Base-by-base conservation (phyloP, 1,284 basidiomycete genomes). In the Microbotryum silenes-acaulis region DNA sequence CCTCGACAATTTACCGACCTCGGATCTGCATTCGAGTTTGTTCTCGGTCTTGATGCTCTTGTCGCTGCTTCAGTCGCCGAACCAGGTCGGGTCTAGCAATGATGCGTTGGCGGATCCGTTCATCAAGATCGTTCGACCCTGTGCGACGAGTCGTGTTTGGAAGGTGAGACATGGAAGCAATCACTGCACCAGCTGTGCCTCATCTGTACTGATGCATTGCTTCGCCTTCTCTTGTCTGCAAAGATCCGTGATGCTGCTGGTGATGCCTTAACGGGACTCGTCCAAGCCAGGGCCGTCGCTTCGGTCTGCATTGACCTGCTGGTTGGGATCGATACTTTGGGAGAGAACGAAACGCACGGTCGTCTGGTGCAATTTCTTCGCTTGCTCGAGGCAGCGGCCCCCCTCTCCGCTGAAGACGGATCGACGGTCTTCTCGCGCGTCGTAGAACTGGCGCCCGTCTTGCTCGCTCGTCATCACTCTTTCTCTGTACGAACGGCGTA, bases 21-120 rank as follows among this genome's bases (percentile, higher is more conserved):
- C 63, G 6, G 63, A 62, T 37, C 55, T 69, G 14, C 56, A 59
- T 62, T 61, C 53, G 23, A 61, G 65, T 7, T 60, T 69, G 8
- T 69, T 69, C 55, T 60, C 67, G 3, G 62, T 69, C 46, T 56
- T 69, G 46, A 66, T 69, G 65, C 67, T 69, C 14, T 44, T 69
- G 23, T 66, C 65, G 20, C 62, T 69, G 1, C 59, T 66, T 0
- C 67, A 67, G 18, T 63, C 67, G 20, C 60, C 62, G 7, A 62
- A 66, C 18, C 59, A 59, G 5, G 56, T 61, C 14, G 21, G 16
- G 3, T 16, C 37, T 2, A 16, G 50, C 18, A 21, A 27, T 31
- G 14, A 44, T 2, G 56, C 65, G 2, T 29, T 51, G 5, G 31
- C 60, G 8, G 57, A 55, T 8, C 56, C 65, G 1, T 61, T 69